Base-by-base conservation (phyloP, 163 green algal species). In the Chlorella variabilis region DNA sequence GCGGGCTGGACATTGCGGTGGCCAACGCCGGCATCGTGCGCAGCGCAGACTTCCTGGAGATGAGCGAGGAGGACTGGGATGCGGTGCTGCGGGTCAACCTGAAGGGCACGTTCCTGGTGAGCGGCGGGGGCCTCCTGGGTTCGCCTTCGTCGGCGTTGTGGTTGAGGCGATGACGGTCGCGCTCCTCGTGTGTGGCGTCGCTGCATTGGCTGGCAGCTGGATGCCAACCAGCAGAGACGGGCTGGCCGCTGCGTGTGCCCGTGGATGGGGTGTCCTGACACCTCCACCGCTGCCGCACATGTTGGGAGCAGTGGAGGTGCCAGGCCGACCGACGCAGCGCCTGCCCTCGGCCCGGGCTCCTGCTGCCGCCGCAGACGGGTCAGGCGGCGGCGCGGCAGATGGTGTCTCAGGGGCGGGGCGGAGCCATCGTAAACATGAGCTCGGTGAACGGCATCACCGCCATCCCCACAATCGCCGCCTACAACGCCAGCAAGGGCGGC, bases 11-110 rank as follows among this genome's bases (percentile, higher is more conserved):
- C 27, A 66, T 90, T 1, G 79, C 61, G 1, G 89, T 97, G 1
- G 87, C 90, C 59, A 94, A 93, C 69, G 93, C 92, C 63, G 94
- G 91, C 66, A 95, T 97, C 63, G 90, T 97, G 17, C 88, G 86
- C 42, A 87, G 88, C 0, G 93, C 88, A 4, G 84, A 90, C 7
- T 98, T 98, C 69, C 80, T 98, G 63, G 92, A 98, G 3, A 94
- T 98, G 88, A 90, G 59, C 4, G 94, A 97, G 61, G 82, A 90
- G n/a, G 94, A 97, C 80, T 98, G 94, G 73, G 94, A 97, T 77
- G 85, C 84, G 3, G 93, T 98, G 17, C 84, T 98, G 15, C 65
- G 77, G 0, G 92, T 98, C 38, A 98, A 98, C 86, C 87, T 98
- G 1, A 98, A 97, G 81, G 93, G 94, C 18, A 85, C 92, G 9